These are phyloP conservation scores for Heliosperma pusillum DNA, from an alignment of 148 eudicot genomes.

Conservation along the genomic window DNA sequence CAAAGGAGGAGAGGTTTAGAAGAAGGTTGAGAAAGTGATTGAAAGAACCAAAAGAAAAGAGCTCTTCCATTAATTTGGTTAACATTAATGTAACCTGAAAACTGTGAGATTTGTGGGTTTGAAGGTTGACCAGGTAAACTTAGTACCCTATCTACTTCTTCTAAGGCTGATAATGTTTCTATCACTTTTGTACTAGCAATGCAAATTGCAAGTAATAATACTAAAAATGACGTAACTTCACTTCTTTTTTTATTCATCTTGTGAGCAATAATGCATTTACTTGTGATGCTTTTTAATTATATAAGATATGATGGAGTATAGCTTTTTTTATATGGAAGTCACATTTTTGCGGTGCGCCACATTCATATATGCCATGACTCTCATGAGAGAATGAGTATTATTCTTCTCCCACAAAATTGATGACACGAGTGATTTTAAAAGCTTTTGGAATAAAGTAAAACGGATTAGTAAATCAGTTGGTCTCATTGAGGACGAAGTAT, in stretches of 20 bases:
- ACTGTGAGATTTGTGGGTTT: constrained; percentile 47
- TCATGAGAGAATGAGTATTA: not conserved
- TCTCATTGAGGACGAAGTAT: no score
- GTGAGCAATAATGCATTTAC: not conserved
- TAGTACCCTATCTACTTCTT: constrained; percentile 39
- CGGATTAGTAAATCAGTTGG: no score
- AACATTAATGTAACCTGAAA: constrained; percentile 60
- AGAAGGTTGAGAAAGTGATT: constrained; percentile 49
- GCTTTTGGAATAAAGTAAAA: no score
- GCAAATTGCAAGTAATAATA: constrained; percentile 12
- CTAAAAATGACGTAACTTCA: constrained; percentile 4
- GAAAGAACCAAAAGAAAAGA: constrained; percentile 68
- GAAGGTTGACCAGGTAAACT: constrained; percentile 62
- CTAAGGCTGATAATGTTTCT: constrained; percentile 13
- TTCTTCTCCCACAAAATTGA: no score
- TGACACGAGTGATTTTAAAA: no score
- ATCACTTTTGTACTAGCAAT: constrained; percentile 22
- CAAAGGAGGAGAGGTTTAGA: constrained; percentile 57
- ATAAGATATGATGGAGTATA: not conserved
- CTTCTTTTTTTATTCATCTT: constrained; percentile 12
- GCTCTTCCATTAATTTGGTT: constrained; percentile 60
- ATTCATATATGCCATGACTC: not conserved
- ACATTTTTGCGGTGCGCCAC: not conserved
- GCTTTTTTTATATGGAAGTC: not conserved
- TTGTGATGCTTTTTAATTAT: not conserved